Evolutionary conservation across 768 basidiomycete species (phyloP).

Genomic region (Panaeolus cyanescens): DNA sequence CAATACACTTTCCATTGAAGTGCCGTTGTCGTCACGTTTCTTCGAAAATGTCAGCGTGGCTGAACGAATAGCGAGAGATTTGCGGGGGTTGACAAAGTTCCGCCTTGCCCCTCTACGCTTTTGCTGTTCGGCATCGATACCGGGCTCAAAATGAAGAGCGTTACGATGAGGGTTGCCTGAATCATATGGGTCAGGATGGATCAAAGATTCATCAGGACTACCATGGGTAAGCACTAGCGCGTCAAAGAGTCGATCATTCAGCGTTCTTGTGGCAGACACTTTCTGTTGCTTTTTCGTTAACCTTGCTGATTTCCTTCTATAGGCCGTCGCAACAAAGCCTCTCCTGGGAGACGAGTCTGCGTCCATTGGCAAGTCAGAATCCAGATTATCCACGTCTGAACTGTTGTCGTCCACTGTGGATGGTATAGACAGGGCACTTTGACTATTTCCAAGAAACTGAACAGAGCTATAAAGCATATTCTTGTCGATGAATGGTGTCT

Average conservation of each 20-base stretch:
- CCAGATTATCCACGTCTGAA: not conserved
- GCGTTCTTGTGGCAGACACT: constrained; percentile 12
- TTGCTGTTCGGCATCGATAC: constrained; percentile 8
- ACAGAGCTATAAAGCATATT: too few relatives aligned
- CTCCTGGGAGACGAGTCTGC: not conserved
- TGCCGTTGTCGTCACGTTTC: not conserved
- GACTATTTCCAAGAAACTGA: not conserved
- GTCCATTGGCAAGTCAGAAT: not conserved
- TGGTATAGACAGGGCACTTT: not conserved
- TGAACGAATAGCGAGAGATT: constrained; percentile 25
- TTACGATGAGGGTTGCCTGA: constrained; percentile 15
- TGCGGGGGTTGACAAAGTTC: constrained; percentile 36
- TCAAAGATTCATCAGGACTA: constrained; percentile 26
- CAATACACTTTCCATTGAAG: not conserved
- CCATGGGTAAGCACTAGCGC: constrained; percentile 36
- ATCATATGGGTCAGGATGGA: constrained; percentile 14
- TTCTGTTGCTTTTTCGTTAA: constrained; percentile 9
- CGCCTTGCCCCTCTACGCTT: constrained; percentile 13
- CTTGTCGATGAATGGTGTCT: too few relatives aligned
- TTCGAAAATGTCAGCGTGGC: constrained; percentile 12
- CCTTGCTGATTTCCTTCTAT: not conserved
- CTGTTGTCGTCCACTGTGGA: not conserved
- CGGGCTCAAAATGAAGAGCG: constrained; percentile 27
- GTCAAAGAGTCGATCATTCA: constrained; percentile 34
- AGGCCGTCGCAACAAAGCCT: not conserved